Evolutionary conservation across 2,329 filamentous ascomycete genomes (phyloP).

Genomic region (Cytospora schulzeri): DNA sequence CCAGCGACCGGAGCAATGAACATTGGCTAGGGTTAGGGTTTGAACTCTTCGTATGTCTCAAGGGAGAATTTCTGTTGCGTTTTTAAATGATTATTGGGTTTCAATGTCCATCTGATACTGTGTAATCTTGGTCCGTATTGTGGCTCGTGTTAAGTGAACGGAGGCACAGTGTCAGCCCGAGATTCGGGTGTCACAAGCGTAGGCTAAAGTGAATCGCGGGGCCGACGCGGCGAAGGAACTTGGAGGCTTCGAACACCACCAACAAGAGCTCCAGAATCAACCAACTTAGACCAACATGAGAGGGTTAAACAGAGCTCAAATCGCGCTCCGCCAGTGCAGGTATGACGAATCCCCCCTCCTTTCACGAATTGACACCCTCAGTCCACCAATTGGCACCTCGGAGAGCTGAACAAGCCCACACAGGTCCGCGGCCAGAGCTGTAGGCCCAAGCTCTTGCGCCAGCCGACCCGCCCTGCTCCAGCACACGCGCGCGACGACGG

Average conservation of each 20-base stretch:
- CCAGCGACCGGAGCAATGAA: background rate
- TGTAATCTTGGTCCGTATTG: background rate
- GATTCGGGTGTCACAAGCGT: background rate
- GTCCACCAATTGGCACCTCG: background rate
- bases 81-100: background rate
- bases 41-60: too few relatives aligned
- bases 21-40: background rate
- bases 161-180: too few relatives aligned
- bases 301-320: constrained; percentile 20
- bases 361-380: background rate
- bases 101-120: background rate
- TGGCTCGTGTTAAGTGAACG: background rate
- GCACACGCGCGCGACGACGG: background rate
- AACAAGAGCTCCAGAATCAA: background rate
- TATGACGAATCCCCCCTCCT: background rate
- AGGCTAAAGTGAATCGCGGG: constrained; percentile 4
- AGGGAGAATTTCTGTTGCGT: background rate
- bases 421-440: constrained; percentile 13
- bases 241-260: background rate
- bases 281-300: constrained; percentile 16
- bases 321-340: constrained; percentile 16
- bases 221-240: constrained; percentile 4
- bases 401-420: background rate
- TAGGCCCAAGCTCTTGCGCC: constrained; percentile 9
- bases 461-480: background rate